Evolutionary conservation across 208 protist genomes (phyloP), one percentile per base, ranked within the genome.

Genomic region (Leishmania mexicana): DNA sequence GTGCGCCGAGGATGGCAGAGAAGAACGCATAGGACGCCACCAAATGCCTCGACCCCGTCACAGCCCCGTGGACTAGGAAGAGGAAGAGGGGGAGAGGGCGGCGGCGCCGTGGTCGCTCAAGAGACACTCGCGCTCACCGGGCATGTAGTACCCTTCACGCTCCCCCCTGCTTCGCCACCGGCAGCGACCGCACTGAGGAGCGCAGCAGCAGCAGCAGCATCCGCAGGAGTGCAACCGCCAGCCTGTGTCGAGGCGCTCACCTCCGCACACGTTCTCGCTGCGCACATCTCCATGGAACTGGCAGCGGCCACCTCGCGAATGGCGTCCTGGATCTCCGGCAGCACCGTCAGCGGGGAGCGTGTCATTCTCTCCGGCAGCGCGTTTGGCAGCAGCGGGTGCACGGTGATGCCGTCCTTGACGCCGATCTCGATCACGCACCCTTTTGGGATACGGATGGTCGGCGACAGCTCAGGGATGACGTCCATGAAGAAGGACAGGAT

Each of bases 391-490:
- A 96, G 85, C 45, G 89, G 87, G 75, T 97, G 94, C 17, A 97
- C 81, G 53, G 86, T 92, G 60, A 97, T 87, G 21, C 92, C 87
- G 47, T 92, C 87, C 74, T 95, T 95, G 3, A 97, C 88, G 28
- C 88, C 89, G 67, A 97, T 89, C 83, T 97, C 94, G 19, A 97
- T 85, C 13, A 97, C 92, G 51, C 90, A 90, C 76, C 93, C 85
- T 21, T 54, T 65, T 0, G 94, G 94, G 5, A 97, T 75, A 31
- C 90, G 88, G 17, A 97, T 75, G 13, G 86, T 91, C 42, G 93
- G 93, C 15, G 91, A 92, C 76, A 91, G 79, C 85, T 97, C 92
- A 28, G 94, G 94, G 38, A 95, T 86, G 49, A 95, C 83, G 80
- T 96, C 94, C 19, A 88, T 75, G 57, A 96, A 93, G 79, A 96